Conservation (phyloP, 2,329 filamentous ascomycete genomes). For the Pestalotiopsis sp. region DNA sequence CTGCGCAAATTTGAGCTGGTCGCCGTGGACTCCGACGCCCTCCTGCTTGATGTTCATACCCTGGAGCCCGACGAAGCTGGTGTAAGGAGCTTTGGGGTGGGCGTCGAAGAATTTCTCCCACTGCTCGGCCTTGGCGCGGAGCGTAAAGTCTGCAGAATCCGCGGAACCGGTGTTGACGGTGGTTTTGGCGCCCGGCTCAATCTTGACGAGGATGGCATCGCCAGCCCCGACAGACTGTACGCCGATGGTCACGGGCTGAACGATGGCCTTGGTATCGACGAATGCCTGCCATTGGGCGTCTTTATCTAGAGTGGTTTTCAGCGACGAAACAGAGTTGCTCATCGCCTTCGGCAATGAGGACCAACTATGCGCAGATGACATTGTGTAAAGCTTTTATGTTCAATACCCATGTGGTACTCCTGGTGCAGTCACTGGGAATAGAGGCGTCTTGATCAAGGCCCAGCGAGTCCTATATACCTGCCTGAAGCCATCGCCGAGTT, state of each 20-base stretch:
- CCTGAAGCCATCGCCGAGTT: too few species aligned
- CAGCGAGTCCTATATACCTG: too few species aligned
- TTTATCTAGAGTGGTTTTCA: neutral
- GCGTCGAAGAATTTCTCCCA: constrained; percentile 9
- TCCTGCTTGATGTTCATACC: constrained; percentile 47
- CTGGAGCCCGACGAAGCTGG: neutral
- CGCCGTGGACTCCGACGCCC: constrained; percentile 47
- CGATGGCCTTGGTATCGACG: neutral
- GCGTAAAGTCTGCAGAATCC: neutral
- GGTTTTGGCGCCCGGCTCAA: constrained; percentile 1
- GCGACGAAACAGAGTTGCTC: neutral
- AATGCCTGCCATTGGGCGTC: constrained; percentile 8
- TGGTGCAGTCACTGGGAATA: neutral
- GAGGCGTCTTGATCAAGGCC: too few species aligned
- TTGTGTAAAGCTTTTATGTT: neutral
- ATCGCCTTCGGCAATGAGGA: neutral
- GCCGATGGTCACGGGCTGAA: constrained; percentile 1
- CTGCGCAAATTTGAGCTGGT: constrained; percentile 40
- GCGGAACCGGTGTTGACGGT: neutral
- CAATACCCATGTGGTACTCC: neutral
- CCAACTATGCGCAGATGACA: neutral
- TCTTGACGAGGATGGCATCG: constrained; percentile 2
- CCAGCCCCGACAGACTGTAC: neutral
- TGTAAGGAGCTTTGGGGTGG: constrained; percentile 5
- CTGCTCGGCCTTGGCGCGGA: constrained; percentile 1